These are phyloP conservation scores for Punctularia strigosozonata DNA, from an alignment of 768 basidiomycete species.

Conservation along the genomic window DNA sequence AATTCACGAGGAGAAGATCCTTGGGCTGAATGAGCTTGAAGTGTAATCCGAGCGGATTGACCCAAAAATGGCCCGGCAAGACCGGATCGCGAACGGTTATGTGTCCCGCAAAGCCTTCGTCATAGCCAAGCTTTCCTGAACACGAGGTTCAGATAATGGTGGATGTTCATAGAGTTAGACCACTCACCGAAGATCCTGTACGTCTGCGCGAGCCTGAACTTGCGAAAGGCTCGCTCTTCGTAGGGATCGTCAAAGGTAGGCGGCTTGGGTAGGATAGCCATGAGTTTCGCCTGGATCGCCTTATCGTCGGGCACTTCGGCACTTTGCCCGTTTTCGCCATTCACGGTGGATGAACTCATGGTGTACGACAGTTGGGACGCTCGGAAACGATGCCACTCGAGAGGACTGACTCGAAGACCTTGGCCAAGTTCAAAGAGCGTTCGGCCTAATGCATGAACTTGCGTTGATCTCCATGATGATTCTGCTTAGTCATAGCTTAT, in stretches of 20 bases:
- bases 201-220: constrained; percentile 33
- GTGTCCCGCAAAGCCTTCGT: constrained; percentile 37
- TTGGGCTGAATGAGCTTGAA: constrained; percentile 32
- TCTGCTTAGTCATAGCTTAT: too few species aligned
- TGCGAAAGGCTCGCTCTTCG: constrained; percentile 29
- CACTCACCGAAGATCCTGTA: constrained; percentile 31
- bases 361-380: too few species aligned
- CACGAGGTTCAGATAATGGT: neutral
- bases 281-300: too few species aligned
- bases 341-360: too few species aligned
- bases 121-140: constrained; percentile 25
- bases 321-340: too few species aligned
- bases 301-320: too few species aligned
- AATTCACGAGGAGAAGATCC: constrained; percentile 35
- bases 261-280: too few species aligned
- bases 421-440: too few species aligned
- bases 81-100: constrained; percentile 38
- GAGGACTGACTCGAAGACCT: too few species aligned
- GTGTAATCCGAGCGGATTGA: constrained; percentile 36
- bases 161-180: neutral
- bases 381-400: too few species aligned
- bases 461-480: too few species aligned
- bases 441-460: too few species aligned
- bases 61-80: constrained; percentile 32
- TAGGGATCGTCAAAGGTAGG: constrained; percentile 22